Evolutionary conservation across 1,284 basidiomycete species (phyloP), one percentile per base, ranked within the genome.

Genomic region (Ganoderma sinense): DNA sequence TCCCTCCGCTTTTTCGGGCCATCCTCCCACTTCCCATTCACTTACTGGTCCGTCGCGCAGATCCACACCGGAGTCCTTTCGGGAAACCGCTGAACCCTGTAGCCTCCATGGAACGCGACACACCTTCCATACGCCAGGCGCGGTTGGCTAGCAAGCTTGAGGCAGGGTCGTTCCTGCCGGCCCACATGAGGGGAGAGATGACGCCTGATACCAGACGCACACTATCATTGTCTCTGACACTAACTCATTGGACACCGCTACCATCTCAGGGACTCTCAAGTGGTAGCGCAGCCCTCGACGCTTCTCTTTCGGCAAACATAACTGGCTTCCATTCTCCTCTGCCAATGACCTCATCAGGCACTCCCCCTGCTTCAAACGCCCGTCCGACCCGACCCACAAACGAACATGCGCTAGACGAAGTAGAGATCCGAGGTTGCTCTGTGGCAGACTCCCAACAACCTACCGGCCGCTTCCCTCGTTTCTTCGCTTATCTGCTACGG

Each of bases 391-490:
- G 11, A 61, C 23, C 59, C 36, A 40, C 39, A 41, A 61, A 18
- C 23, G 13, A 41, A 41, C 36, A 40, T 20, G 59, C 18, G 39
- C 59, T 13, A 23, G 59, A 64, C 62, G 55, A 68, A 20, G 59
- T 62, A 67, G 69, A 68, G 59, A 71, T 66, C 69, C 65, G 70
- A 67, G 56, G 31, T 59, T 56, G 48, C 68, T 65, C 70, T 71
- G 48, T 71, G 64, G 68, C 65, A 31, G 69, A 61, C 41, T 56
- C 64, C 66, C 72, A 71, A 65, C 72, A 71, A 48, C 58, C 70
- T 73, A 73, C 72, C 68, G 70, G 70, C 72, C 72, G 72, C 72
- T 73, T 71, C 67, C 72, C 72, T 71, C 72, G 72, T 73, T 73
- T 70, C 59, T 61, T 61, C 65, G 66, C 70, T 62, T 66, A 73